Conservation (phyloP, 352 stramenopile species). For the Globisporangium camurandrum region DNA sequence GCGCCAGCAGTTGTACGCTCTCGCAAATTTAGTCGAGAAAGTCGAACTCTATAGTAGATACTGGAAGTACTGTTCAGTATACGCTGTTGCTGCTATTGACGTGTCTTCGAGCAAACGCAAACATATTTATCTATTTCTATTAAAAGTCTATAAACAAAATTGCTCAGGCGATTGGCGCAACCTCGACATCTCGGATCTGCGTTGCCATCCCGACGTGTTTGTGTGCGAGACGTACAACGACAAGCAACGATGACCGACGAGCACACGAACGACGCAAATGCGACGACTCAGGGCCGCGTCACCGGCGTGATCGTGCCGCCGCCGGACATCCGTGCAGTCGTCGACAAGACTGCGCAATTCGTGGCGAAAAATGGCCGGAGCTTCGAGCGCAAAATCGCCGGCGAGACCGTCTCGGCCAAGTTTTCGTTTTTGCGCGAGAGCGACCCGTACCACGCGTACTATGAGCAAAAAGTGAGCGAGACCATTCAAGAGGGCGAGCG, state of each 20-base stretch:
- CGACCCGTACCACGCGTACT: constrained; percentile 98
- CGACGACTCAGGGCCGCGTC: constrained; percentile 63
- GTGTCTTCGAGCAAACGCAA: no score
- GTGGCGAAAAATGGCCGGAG: constrained; percentile 96
- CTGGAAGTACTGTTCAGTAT: no score
- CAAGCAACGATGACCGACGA: neutral
- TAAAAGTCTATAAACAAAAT: no score
- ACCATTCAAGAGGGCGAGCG: constrained; percentile 50
- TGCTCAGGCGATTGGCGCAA: no score
- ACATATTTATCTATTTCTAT: no score
- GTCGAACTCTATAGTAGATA: no score
- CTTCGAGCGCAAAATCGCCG: constrained; percentile 97
- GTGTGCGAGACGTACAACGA: no score
- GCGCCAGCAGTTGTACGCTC: no score
- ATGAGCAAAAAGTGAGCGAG: constrained; percentile 94
- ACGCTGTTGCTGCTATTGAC: no score
- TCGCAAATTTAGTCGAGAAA: no score
- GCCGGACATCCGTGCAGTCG: constrained; percentile 95
- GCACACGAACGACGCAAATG: constrained; percentile 8
- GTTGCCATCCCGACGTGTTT: no score
- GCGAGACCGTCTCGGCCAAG: constrained; percentile 93
- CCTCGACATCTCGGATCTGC: no score
- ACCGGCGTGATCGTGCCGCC: constrained; percentile 95
- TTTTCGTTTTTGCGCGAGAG: constrained; percentile 95
- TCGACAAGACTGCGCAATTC: constrained; percentile 98